phyloP scores from a whole-genome alignment of 257 asterid species.

The Dorcoceras hygrometricum region DNA sequence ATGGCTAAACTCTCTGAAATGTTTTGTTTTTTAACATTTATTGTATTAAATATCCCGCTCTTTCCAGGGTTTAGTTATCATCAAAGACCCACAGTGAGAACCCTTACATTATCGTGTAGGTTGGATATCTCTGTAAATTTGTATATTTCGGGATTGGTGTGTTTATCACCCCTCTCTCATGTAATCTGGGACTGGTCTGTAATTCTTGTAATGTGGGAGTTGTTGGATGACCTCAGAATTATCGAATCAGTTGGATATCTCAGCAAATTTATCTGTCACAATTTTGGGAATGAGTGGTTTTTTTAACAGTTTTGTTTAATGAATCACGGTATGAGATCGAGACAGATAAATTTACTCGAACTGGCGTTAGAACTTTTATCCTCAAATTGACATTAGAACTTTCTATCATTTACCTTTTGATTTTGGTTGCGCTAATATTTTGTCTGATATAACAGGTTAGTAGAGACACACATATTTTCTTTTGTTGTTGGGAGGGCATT shows the following conservation, averaged over 20 bases:
- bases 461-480: constrained; percentile 94
- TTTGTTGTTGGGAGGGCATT: constrained; percentile 99
- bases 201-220: too few relatives aligned
- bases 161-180: constrained; percentile 10
- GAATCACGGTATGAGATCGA: constrained; percentile 20
- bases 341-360: constrained; percentile 1
- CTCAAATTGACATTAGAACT: not conserved
- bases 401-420: constrained; percentile 20
- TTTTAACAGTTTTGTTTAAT: constrained; percentile 6
- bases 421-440: constrained; percentile 27
- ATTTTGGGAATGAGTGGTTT: constrained; percentile 12
- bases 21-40: constrained; percentile 6
- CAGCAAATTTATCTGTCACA: not conserved
- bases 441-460: constrained; percentile 70
- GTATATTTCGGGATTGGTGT: constrained; percentile 9
- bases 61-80: constrained; percentile 3
- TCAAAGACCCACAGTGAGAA: constrained; percentile 14
- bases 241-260: constrained; percentile 7
- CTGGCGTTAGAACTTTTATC: not conserved
- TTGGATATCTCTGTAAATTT: constrained; percentile 13
- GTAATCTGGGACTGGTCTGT: not conserved
- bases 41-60: constrained; percentile 8
- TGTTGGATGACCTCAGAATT: not conserved
- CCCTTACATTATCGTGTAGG: not conserved
- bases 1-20: constrained; percentile 1